phyloP scores from a whole-genome alignment of 2,329 filamentous ascomycete genomes.

The Tolypocladium ophioglossoides region DNA sequence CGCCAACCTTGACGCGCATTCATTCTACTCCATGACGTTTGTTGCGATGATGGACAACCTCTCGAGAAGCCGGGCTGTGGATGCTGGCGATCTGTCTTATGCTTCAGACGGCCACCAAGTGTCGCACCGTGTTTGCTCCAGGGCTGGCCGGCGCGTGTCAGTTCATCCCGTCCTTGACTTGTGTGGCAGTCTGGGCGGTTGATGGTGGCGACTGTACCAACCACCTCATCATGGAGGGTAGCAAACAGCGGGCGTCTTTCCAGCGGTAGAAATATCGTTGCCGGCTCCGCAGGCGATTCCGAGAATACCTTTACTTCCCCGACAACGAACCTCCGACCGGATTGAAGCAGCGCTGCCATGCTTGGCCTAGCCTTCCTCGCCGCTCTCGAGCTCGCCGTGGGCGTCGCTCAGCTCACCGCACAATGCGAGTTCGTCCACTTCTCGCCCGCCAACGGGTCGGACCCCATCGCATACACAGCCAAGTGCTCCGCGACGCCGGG shows the following conservation, averaged over 20 bases:
- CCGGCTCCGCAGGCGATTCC: neutral
- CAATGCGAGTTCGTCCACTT: constrained; percentile 2
- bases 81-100: no score
- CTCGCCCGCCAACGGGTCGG: neutral
- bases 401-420: neutral
- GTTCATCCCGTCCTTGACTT: neutral
- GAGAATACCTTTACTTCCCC: neutral
- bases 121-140: neutral
- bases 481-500: neutral
- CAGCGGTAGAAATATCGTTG: neutral
- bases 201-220: neutral
- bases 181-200: neutral
- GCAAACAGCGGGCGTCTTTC: neutral
- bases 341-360: neutral
- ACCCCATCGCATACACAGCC: neutral
- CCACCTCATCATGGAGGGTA: neutral
- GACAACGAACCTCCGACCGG: neutral
- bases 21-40: neutral
- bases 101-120: neutral
- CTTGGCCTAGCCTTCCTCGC: neutral
- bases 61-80: neutral
- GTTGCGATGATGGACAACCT: neutral
- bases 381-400: neutral
- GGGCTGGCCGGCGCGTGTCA: neutral
- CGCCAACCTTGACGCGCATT: neutral